phyloP scores from a whole-genome alignment of 2,329 filamentous ascomycete species.

The Chrysoporthe austroafricana region DNA sequence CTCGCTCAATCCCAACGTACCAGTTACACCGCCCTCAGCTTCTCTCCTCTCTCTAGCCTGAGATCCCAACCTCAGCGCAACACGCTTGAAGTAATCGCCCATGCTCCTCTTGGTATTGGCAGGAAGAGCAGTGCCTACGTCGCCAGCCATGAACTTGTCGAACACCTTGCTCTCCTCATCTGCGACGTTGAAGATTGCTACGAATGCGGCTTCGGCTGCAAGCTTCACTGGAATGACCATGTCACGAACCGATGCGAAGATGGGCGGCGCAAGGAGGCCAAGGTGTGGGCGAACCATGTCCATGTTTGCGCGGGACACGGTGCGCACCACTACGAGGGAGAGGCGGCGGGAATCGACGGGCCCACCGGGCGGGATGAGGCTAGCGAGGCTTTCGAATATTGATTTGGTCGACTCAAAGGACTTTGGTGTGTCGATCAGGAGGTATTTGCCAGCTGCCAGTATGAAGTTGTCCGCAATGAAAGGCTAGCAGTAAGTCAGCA shows the following conservation, averaged over 20 bases:
- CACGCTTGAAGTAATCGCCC: slow-evolving; percentile 95
- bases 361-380: slow-evolving; percentile 75
- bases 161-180: slow-evolving; percentile 86
- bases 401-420: slow-evolving; percentile 77
- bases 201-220: slow-evolving; percentile 90
- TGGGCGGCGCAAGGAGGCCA: slow-evolving; percentile 74
- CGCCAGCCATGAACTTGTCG: slow-evolving; percentile 82
- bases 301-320: slow-evolving; percentile 76
- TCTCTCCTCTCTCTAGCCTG: slow-evolving; percentile 89
- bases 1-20: slow-evolving; percentile 75
- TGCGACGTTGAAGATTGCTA: slow-evolving; percentile 87
- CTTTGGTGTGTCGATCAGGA: slow-evolving; percentile 71
- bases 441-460: slow-evolving; percentile 87
- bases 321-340: slow-evolving; percentile 84
- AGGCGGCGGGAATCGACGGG: slow-evolving; percentile 84
- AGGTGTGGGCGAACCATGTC: slow-evolving; percentile 84
- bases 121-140: slow-evolving; percentile 65
- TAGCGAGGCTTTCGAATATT: slow-evolving; percentile 78
- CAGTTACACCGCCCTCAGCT: slow-evolving; percentile 86
- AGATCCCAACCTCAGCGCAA: slow-evolving; percentile 79
- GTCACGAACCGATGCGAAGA: slow-evolving; percentile 91
- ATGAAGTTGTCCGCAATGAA: slow-evolving; percentile 88
- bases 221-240: slow-evolving; percentile 93
- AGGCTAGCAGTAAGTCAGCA: slow-evolving; percentile 51
- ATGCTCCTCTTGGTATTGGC: slow-evolving; percentile 83